Base-by-base conservation (phyloP, 2,329 filamentous ascomycete genomes). In the Fusarium compactum region DNA sequence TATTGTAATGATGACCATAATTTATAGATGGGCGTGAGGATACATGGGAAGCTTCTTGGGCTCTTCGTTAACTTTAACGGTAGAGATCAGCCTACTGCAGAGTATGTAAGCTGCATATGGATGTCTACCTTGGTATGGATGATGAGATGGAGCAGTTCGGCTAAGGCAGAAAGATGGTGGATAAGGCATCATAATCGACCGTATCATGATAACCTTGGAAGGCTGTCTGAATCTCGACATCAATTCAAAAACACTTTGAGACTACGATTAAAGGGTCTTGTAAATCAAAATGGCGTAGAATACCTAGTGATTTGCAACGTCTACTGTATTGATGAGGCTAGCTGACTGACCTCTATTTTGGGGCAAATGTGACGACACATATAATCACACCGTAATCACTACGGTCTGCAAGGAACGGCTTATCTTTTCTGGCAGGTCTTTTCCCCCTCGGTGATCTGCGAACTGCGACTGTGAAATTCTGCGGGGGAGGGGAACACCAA, bases 371-470 rank as follows among this genome's bases (percentile, higher is more conserved):
- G 68, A 70, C 68, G 67, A 55, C 68, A 71, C 52, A 48, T 54
- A 51, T 41, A 61, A 69, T 71, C 52, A 65, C 64, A 57, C 58
- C 56, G 25, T 25, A 27, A 32, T 52, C 38, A 40, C 55, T 54
- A 62, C 48, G 50, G 50, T n/a, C 68, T 71, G 69, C 69, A 71
- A 71, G 68, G 69, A 62, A 71, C 68, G 55, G 65, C 58, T 71
- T 61, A 57, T 69, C 41, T 29, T 44, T 65, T 69, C 56, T 62
- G 50, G 43, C 38, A 65, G 52, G 27, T 58, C 45, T 60, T n/a
- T 40, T 62, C 46, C 16, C 54, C 47, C 45, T 54, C 56, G 43
- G 41, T 50, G 50, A 43, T n/a, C 34, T 20, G 24, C 18, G 32
- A 53, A 25, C 50, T 43, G 38, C 27, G 44, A 43, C 50, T 29